A percentile compares a stretch with the other conserved stretches of the same genome.
Conservation (phyloP, 345 rosid genomes). For the Eucalyptus shirleyi region DNA sequence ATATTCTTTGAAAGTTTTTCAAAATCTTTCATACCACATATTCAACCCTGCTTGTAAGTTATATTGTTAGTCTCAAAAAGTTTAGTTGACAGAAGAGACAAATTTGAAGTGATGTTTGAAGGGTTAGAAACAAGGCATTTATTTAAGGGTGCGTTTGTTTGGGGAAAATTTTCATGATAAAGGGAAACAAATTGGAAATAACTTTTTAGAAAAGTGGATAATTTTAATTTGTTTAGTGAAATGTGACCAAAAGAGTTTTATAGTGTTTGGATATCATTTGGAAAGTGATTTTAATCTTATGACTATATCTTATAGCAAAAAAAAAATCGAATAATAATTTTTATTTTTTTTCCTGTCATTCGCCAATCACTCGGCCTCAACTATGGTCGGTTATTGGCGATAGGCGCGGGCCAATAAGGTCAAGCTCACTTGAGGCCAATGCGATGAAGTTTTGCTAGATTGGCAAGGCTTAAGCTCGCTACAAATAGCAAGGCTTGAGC, state of each 20-base stretch:
- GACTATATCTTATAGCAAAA: not conserved
- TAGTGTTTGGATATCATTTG: not conserved
- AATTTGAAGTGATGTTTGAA: too few relatives aligned
- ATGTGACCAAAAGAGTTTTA: not conserved
- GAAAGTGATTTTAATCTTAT: too few relatives aligned
- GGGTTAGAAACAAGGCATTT: too few relatives aligned
- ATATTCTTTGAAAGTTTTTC: too few relatives aligned
- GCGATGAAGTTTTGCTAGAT: too few relatives aligned
- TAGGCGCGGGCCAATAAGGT: not conserved
- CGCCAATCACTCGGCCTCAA: fast-evolving
- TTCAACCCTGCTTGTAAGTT: too few relatives aligned
- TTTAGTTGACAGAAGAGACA: too few relatives aligned
- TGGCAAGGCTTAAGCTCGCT: fast-evolving
- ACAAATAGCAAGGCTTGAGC: fast-evolving
- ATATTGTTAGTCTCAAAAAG: too few relatives aligned
- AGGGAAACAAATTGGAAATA: not conserved
- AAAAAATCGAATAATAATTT: too few relatives aligned
- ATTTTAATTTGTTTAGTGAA: not conserved
- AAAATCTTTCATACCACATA: too few relatives aligned
- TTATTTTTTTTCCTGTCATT: fast-evolving
- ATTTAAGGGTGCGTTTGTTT: not conserved
- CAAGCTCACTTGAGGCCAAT: too few relatives aligned
- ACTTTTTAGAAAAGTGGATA: not conserved
- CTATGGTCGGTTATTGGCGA: fast-evolving
- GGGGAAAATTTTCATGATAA: not conserved